Evolutionary conservation across 164 flowering plant species (phyloP), one percentile per base, ranked within the genome.

Genomic region (Euptelea pleiosperma): DNA sequence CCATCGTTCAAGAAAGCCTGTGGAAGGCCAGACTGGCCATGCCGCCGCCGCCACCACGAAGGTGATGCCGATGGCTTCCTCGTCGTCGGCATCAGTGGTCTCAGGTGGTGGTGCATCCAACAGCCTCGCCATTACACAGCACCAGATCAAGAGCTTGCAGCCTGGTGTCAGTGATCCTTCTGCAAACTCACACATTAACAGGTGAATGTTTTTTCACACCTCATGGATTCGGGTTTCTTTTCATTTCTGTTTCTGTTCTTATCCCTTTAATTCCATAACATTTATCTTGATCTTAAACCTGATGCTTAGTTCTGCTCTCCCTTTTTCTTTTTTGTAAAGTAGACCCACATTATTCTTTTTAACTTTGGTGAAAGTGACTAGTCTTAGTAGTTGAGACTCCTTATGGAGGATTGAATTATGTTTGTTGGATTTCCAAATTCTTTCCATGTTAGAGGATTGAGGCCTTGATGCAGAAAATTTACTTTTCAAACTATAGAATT

Each of bases 1-100:
- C 72, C 95, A 92, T 70, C 96, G 97, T 92, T 92, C 98, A 89
- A 92, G 98, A 93, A 93, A 90, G 98, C 96, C 89, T 90, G 97
- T 93, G 97, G 98, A 90, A 93, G 88, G 89, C 82, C 96, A 80
- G 55, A 68, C 77, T 60, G 91, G 87, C 91, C 85, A 83, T 65
- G 72, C 86, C 68, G 70, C 68, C 67, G 58, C 86, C 54, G 84
- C 85, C 68, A 55, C 69, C 61, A 37, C 73, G 19, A 78, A 74
- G 68, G 75, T 67, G 65, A 68, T 50, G 46, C 67, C 82, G n/a
- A 41, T 58, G 57, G 58, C 73, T 29, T 51, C 87, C 16, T 68
- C 80, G 16, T 68, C 80, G 16, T 39, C 82, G 19, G 58, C 74
- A 16, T 39, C 75, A 6, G 75, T 63, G 64, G 75, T 68, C 14